These are phyloP conservation scores for Trebouxia sp. DNA, from an alignment of 139 green algal species.

Conservation along the genomic window DNA sequence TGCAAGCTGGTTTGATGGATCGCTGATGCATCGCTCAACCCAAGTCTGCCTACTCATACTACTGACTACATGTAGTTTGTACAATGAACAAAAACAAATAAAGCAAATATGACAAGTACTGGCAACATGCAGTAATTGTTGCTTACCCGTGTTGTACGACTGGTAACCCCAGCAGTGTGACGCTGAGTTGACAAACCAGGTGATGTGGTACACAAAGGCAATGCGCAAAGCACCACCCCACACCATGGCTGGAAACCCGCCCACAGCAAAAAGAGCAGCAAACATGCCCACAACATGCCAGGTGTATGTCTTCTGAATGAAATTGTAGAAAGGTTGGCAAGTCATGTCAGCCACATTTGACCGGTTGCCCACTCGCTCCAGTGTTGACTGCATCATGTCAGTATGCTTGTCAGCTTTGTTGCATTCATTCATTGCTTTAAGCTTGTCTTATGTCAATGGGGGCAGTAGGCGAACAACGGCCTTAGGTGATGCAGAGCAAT, in stretches of 20 bases:
- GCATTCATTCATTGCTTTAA: too few species aligned
- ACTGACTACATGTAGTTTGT: too few species aligned
- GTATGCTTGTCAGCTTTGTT: too few species aligned
- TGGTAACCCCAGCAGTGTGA: slow-evolving; percentile 95
- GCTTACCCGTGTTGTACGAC: slow-evolving; percentile 81
- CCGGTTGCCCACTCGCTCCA: slow-evolving; percentile 74
- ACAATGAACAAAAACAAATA: neutral
- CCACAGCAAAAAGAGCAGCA: slow-evolving; percentile 78
- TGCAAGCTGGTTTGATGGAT: too few species aligned
- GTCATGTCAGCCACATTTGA: slow-evolving; percentile 87
- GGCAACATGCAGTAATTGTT: neutral
- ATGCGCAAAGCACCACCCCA: slow-evolving; percentile 93
- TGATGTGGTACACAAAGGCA: slow-evolving; percentile 98
- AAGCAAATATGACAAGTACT: too few species aligned
- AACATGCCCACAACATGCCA: slow-evolving; percentile 86
- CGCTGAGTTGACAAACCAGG: slow-evolving; percentile 98
- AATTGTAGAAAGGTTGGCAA: slow-evolving; percentile 90
- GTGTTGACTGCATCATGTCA: slow-evolving; percentile 69
- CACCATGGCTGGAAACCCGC: slow-evolving; percentile 86
- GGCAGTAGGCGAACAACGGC: too few species aligned
- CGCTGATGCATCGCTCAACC: too few species aligned
- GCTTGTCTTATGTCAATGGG: too few species aligned
- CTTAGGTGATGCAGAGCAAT: too few species aligned
- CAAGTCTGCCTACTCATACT: too few species aligned
- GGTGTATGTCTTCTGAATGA: slow-evolving; percentile 84